Conservation (phyloP, 257 asterid species). For the Echium plantagineum region DNA sequence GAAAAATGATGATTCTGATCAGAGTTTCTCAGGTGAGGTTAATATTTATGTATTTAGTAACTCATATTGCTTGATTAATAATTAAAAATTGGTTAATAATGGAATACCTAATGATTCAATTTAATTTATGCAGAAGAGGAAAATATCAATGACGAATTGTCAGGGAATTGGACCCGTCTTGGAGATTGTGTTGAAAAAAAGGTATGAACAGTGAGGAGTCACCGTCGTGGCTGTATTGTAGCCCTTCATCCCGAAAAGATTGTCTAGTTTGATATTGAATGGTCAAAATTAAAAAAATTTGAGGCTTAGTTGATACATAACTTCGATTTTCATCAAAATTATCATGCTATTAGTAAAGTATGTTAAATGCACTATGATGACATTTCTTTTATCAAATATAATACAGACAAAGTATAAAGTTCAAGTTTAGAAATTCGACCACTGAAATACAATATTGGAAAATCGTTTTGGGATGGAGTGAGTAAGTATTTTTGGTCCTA, state of each 20-base stretch:
- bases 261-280: too few relatives aligned
- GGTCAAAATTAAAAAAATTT: too few relatives aligned
- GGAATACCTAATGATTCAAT: neutral
- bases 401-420: too few relatives aligned
- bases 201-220: constrained; percentile 19
- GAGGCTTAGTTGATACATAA: too few relatives aligned
- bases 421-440: too few relatives aligned
- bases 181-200: constrained; percentile 21
- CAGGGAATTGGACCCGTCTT: constrained; percentile 19
- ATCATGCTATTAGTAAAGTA: too few relatives aligned
- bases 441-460: too few relatives aligned
- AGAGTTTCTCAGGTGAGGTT: constrained; percentile 60
- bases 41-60: neutral
- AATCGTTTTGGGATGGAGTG: too few relatives aligned
- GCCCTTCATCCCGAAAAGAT: too few relatives aligned
- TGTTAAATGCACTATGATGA: too few relatives aligned
- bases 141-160: constrained; percentile 29
- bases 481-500: constrained; percentile 3
- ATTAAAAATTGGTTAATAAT: neutral
- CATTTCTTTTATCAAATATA: too few relatives aligned
- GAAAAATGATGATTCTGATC: constrained; percentile 42
- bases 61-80: neutral
- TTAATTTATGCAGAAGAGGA: constrained; percentile 35
- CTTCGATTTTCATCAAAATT: too few relatives aligned
- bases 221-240: neutral